These are phyloP conservation scores for Pythium guiyangense DNA, from an alignment of 352 stramenopile species.

Conservation along the genomic window DNA sequence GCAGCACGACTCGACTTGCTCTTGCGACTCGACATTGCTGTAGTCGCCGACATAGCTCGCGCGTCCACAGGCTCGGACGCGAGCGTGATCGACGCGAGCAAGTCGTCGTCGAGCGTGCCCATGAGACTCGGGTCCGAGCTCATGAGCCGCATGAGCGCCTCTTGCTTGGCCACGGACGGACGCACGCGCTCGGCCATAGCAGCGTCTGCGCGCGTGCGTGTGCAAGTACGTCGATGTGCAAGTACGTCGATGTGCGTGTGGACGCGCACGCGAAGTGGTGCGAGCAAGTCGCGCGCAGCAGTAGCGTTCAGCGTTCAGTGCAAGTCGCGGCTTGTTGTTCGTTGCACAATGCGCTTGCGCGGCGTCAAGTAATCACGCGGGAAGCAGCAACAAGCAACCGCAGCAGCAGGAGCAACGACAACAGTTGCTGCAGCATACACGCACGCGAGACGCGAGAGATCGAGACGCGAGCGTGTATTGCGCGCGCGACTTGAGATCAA, in stretches of 20 bases:
- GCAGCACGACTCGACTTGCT: neutral
- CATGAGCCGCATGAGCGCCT: slow-evolving; percentile 42
- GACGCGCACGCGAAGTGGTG: neutral
- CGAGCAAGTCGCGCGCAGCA: too few relatives aligned
- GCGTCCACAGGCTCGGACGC: slow-evolving; percentile 1
- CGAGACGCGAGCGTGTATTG: too few relatives aligned
- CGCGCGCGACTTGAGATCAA: too few relatives aligned
- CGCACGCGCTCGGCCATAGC: slow-evolving; percentile 6
- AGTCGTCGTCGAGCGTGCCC: slow-evolving; percentile 27
- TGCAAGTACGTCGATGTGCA: neutral
- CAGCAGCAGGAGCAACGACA: too few relatives aligned
- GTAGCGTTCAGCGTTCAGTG: too few relatives aligned
- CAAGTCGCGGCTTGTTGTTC: too few relatives aligned
- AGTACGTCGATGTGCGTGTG: neutral
- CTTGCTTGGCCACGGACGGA: slow-evolving; percentile 34
- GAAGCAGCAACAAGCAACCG: too few relatives aligned
- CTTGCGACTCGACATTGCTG: neutral
- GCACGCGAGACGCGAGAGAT: too few relatives aligned
- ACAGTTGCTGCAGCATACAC: too few relatives aligned
- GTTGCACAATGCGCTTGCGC: too few relatives aligned
- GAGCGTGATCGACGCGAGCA: slow-evolving; percentile 34
- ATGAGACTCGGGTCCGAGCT: slow-evolving; percentile 37
- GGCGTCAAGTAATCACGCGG: too few relatives aligned
- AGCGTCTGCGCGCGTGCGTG: neutral
- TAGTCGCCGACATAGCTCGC: neutral